A percentile compares a stretch with the other conserved stretches of the same genome.
These are phyloP conservation scores for Babesia divergens DNA, from an alignment of 169 alveolate genomes.

Conservation along the genomic window DNA sequence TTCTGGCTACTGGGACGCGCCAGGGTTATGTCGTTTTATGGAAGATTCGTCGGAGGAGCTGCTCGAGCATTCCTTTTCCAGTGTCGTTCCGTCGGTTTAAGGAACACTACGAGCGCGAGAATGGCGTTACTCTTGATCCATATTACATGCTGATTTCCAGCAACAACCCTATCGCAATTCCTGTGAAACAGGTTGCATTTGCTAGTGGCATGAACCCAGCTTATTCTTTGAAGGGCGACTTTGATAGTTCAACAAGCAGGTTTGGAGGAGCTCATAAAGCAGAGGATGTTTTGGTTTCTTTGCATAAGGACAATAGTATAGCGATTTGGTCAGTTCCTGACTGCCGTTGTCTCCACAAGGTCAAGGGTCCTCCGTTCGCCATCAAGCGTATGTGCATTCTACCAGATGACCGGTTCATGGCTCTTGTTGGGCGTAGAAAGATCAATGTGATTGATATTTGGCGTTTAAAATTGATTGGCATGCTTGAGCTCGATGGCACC, in stretches of 20 bases:
- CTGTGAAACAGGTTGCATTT: constrained; percentile 57
- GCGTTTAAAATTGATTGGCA: constrained; percentile 55
- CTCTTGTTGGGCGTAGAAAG: constrained; percentile 50
- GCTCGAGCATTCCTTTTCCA: not conserved
- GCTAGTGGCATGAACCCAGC: constrained; percentile 43
- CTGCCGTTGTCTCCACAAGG: constrained; percentile 56
- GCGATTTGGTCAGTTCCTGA: constrained; percentile 58
- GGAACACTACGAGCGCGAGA: constrained; percentile 19
- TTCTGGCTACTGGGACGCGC: constrained; percentile 53
- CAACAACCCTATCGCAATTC: constrained; percentile 61
- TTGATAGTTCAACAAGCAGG: not conserved
- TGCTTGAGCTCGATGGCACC: constrained; percentile 28
- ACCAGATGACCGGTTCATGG: constrained; percentile 62
- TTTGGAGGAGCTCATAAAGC: constrained; percentile 41
- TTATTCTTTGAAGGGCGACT: not conserved
- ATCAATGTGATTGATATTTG: constrained; percentile 58
- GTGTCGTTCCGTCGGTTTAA: constrained; percentile 35
- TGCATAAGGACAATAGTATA: constrained; percentile 57
- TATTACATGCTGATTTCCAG: constrained; percentile 39
- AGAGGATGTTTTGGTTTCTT: constrained; percentile 48
- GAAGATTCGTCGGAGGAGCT: constrained; percentile 6
- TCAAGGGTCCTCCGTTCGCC: constrained; percentile 62
- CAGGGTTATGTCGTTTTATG: constrained; percentile 57
- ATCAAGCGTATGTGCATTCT: constrained; percentile 44
- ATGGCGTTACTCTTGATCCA: constrained; percentile 21